Conservation (phyloP, 75 land plant genomes). For the Pinus tabuliformis region DNA sequence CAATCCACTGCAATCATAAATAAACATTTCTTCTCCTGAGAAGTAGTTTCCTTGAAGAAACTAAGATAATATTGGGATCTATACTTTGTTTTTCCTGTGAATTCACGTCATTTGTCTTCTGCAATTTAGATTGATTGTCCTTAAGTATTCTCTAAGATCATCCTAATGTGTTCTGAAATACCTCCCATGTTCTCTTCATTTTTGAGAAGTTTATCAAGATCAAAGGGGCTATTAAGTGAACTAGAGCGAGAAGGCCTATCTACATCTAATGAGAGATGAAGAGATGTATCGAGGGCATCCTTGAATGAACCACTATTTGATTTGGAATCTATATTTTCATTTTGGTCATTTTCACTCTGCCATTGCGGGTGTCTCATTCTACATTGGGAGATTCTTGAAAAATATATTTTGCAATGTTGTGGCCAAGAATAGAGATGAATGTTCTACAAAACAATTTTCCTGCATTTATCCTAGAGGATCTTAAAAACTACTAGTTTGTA, state of each 20-base stretch:
- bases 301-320: conserved; percentile 36
- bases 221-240: conserved; percentile 1
- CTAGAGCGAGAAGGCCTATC: conserved; percentile 7
- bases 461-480: conserved; percentile 59
- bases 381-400: conserved; percentile 44
- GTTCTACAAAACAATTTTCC: conserved; percentile 58
- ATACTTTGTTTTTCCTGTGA: neutral
- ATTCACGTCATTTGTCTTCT: neutral
- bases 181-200: neutral
- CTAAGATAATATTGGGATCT: neutral
- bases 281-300: conserved; percentile 26
- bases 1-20: conserved; percentile 65
- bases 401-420: conserved; percentile 67
- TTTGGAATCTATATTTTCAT: conserved; percentile 29
- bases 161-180: neutral
- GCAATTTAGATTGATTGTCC: neutral
- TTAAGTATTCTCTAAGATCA: neutral
- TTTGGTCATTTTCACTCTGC: conserved; percentile 23
- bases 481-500: conserved; percentile 66
- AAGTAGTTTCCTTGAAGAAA: conserved; percentile 2
- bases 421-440: conserved; percentile 82
- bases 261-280: conserved; percentile 24
- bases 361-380: conserved; percentile 46
- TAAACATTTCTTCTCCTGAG: conserved; percentile 52
- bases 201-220: neutral